Evolutionary conservation across 306 rosid species (phyloP).

Genomic region (Cercis canadensis): DNA sequence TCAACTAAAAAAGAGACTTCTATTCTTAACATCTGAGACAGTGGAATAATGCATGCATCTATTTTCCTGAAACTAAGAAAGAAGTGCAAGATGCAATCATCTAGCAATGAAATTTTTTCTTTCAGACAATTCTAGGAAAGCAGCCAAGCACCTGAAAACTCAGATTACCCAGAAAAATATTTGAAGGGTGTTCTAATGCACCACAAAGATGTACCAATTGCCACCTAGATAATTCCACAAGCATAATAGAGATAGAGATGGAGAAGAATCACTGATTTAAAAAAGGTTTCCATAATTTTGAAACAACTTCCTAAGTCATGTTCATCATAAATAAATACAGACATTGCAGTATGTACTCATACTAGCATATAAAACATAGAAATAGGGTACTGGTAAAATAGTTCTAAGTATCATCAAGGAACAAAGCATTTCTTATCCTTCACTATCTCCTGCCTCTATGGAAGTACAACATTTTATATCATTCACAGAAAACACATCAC

Average conservation of each 20-base stretch:
- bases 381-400: conserved; percentile 31
- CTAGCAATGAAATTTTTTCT: too few species aligned
- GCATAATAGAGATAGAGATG: neutral
- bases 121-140: too few species aligned
- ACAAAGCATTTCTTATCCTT: conserved; percentile 41
- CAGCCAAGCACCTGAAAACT: too few species aligned
- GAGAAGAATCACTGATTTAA: neutral
- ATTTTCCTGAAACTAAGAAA: conserved; percentile 20
- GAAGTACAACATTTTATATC: conserved; percentile 36
- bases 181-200: too few species aligned
- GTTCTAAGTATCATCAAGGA: conserved; percentile 19
- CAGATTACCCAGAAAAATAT: too few species aligned
- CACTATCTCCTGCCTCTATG: conserved; percentile 46
- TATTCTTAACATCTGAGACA: conserved; percentile 6
- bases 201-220: neutral
- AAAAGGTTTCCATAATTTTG: conserved; percentile 2
- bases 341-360: conserved; percentile 17
- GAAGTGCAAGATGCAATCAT: too few species aligned
- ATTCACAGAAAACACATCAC: conserved; percentile 36
- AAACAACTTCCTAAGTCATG: too few species aligned
- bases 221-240: neutral
- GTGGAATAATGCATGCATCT: too few species aligned
- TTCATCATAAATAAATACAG: too few species aligned
- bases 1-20: neutral
- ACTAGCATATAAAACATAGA: conserved; percentile 14